Base-by-base conservation (phyloP, 305 asterid species). In the Ajuga reptans region DNA sequence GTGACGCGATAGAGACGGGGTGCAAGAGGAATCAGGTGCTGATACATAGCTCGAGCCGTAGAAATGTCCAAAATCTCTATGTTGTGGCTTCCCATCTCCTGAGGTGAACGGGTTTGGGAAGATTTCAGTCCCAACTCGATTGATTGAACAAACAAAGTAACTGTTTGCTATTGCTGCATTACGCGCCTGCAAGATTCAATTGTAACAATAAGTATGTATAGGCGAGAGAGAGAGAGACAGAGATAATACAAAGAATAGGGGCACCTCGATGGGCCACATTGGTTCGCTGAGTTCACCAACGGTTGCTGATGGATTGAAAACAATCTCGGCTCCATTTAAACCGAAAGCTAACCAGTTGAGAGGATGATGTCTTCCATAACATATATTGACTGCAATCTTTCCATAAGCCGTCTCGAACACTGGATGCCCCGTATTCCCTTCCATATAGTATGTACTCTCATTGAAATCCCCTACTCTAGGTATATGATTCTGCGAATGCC, bases 211-310 rank as follows among this genome's bases (percentile, higher is more conserved):
- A 60, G 31, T 34, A 61, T n/a, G 54, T 17, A 17, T 31, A 45
- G 6, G 64, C 12, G 18, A 36, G 57, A 0, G 15, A 4, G 9
- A 1, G 5, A 41, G 17, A 34, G 6, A 4, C 41, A 47, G n/a
- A 49, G 56, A 24, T 21, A 55, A n/a, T n/a, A n/a, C n/a, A 6
- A 66, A 27, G 16, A 53, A 60, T 66, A 21, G 52, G 11, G 71
- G 53, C 83, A 92, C 98, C 98, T 92, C 98, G 21, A 92, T 82
- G 68, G 98, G 93, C 98, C 98, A 92, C 98, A 92, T 92, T 31
- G 98, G 96, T 86, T 92, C 98, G 41, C 98, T 92, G 78, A 92
- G 98, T 76, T 89, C 98, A 53, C 96, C 98, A 34, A 92, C 98
- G 10, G 98, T 92, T 64, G 98, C 98, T 5, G 98, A 89, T 17